Evolutionary conservation across 2,329 filamentous ascomycete species (phyloP).

Genomic region (Paraphaeosphaeria sporulosa): DNA sequence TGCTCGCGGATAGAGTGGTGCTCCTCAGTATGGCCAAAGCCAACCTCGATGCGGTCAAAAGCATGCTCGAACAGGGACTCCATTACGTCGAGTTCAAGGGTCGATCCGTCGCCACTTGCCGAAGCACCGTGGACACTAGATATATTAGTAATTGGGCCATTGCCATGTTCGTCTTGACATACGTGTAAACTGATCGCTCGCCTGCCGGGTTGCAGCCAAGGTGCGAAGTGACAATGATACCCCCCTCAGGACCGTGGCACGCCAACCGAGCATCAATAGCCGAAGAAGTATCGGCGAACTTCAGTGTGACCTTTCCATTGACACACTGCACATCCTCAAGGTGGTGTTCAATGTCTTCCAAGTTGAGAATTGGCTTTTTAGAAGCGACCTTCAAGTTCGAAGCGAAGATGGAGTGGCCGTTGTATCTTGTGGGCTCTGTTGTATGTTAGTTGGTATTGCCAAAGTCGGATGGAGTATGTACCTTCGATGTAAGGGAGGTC

Average conservation of each 20-base stretch:
- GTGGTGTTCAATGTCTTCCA: slow-evolving; percentile 49
- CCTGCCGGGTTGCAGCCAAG: slow-evolving; percentile 46
- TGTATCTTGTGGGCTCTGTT: slow-evolving; percentile 34
- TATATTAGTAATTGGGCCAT: slow-evolving; percentile 8
- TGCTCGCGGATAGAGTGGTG: slow-evolving; percentile 41
- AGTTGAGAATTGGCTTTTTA: slow-evolving; percentile 39
- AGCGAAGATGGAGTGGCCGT: slow-evolving; percentile 38
- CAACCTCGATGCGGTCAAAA: slow-evolving; percentile 39
- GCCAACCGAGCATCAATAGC: slow-evolving; percentile 37
- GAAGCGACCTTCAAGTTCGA: slow-evolving; percentile 44
- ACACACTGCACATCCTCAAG: slow-evolving; percentile 40
- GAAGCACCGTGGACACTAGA: slow-evolving; percentile 33
- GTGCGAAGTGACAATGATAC: slow-evolving; percentile 50
- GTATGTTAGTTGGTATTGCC: slow-evolving; percentile 11
- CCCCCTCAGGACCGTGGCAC: slow-evolving; percentile 29
- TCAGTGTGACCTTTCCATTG: slow-evolving; percentile 34
- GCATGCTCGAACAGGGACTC: slow-evolving; percentile 38
- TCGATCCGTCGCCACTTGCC: slow-evolving; percentile 30
- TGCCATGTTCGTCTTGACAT: slow-evolving; percentile 9
- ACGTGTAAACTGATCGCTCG: slow-evolving; percentile 45
- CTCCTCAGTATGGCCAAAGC: slow-evolving; percentile 42
- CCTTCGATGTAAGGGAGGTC: slow-evolving; percentile 46
- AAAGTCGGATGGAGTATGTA: slow-evolving; percentile 18
- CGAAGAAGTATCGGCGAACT: slow-evolving; percentile 35
- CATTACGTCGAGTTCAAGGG: slow-evolving; percentile 34